phyloP scores from a whole-genome alignment of 2,329 filamentous ascomycete genomes.

The Penicillium occitanis region DNA sequence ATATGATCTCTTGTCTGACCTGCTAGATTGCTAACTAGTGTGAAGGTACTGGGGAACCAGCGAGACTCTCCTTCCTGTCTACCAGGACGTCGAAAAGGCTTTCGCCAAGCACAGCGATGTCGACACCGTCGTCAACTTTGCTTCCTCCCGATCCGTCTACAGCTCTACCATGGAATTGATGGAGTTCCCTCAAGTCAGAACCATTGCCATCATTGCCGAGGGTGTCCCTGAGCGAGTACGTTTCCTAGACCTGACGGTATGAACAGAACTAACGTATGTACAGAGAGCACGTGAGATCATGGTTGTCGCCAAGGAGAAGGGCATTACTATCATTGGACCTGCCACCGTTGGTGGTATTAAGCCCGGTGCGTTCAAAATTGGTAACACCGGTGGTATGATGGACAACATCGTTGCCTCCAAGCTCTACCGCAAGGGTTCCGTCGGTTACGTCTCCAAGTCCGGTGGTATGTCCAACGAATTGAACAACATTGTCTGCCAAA shows the following conservation, averaged over 20 bases:
- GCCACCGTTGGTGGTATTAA: slow-evolving; percentile 99
- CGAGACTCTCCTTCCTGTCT: slow-evolving; percentile 97
- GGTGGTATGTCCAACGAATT: slow-evolving; percentile 99
- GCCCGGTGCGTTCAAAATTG: slow-evolving; percentile 99
- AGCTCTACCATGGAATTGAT: slow-evolving; percentile 98
- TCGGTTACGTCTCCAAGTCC: slow-evolving; percentile 99
- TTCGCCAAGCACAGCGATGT: slow-evolving; percentile 96
- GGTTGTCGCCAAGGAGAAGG: slow-evolving; percentile 96
- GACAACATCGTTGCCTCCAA: slow-evolving; percentile 99
- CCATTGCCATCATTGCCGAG: slow-evolving; percentile 98
- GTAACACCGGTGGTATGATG: slow-evolving; percentile 99
- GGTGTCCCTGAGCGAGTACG: slow-evolving; percentile 94
- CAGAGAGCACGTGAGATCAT: slow-evolving; percentile 97
- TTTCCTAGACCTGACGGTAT: not conserved
- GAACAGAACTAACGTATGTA: slow-evolving; percentile 1
- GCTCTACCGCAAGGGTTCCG: slow-evolving; percentile 98
- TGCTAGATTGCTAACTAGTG: too few relatives aligned
- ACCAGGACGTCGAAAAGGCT: slow-evolving; percentile 90
- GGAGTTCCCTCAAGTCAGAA: slow-evolving; percentile 95
- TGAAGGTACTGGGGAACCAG: slow-evolving; percentile 93
- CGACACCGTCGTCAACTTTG: slow-evolving; percentile 98
- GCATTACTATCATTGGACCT: slow-evolving; percentile 96
- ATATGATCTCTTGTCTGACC: not conserved
- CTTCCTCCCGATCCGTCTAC: slow-evolving; percentile 97
- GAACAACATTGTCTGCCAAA: slow-evolving; percentile 98